Percentiles rank a stretch among this genome's conserved stretches.
phyloP scores from a whole-genome alignment of 441 rosid genomes.

The Theobroma grandiflorum region DNA sequence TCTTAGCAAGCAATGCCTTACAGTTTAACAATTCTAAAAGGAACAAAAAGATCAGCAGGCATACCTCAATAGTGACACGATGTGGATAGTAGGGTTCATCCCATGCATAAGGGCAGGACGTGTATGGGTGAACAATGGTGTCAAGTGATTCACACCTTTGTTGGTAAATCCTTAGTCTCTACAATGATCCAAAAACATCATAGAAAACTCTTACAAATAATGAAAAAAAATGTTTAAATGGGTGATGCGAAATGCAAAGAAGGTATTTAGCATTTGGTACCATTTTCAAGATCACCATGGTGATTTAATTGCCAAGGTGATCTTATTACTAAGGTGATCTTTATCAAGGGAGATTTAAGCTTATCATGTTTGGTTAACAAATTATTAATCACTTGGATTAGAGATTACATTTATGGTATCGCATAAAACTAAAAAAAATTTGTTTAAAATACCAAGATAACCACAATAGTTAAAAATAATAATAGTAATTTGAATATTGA shows the following conservation, averaged over 20 bases:
- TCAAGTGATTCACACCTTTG: conserved; percentile 93
- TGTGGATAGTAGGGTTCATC: conserved; percentile 98
- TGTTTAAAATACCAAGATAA: too few relatives aligned
- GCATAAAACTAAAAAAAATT: too few relatives aligned
- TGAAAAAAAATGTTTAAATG: not conserved
- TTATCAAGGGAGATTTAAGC: too few relatives aligned
- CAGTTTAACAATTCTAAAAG: conserved; percentile 13
- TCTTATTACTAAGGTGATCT: too few relatives aligned
- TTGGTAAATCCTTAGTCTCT: conserved; percentile 92
- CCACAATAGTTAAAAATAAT: too few relatives aligned
- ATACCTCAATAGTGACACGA: conserved; percentile 91
- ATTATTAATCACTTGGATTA: too few relatives aligned
- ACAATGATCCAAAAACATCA: conserved; percentile 21
- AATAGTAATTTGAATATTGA: too few relatives aligned
- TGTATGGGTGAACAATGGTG: conserved; percentile 79
- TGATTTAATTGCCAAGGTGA: too few relatives aligned
- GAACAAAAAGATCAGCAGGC: conserved; percentile 18
- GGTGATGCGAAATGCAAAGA: not conserved
- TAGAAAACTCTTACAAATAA: conserved; percentile 11
- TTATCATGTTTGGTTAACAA: too few relatives aligned
- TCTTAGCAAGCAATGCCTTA: conserved; percentile 26
- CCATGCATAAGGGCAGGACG: conserved; percentile 96
- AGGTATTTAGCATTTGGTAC: not conserved
- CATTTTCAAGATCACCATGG: too few relatives aligned
- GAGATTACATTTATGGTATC: too few relatives aligned